Base-by-base conservation (phyloP, 352 stramenopile genomes). In the Globisporangium emineosum region DNA sequence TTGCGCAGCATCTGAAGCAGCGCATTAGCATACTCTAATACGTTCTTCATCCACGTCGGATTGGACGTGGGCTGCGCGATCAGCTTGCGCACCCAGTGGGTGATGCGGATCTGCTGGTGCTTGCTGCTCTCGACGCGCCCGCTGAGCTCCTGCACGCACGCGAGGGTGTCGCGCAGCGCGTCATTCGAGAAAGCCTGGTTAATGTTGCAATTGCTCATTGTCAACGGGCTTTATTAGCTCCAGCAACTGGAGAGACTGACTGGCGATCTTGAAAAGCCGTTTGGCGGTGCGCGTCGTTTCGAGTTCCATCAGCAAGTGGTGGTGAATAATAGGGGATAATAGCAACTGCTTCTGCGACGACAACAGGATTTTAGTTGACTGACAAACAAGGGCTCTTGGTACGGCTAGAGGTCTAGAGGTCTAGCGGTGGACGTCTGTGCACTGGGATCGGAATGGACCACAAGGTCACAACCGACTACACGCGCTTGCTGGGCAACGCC, bases 391-490 rank as follows among this genome's bases (percentile, higher is more conserved):
- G 12, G 32, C 32, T 9, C 32, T 37, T 10, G 32, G 5, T 7
- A 37, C 32, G 32, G 9, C 32, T 13, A n/a, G n/a, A n/a, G n/a
- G n/a, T n/a, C n/a, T n/a, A n/a, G n/a, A n/a, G n/a, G n/a, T n/a
- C n/a, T n/a, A n/a, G n/a, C n/a, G n/a, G n/a, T n/a, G n/a, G n/a
- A n/a, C n/a, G n/a, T n/a, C n/a, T n/a, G n/a, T n/a, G n/a, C n/a
- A n/a, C n/a, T n/a, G 33, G 33, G 13, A 13, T 27, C 49, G 35
- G 12, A n/a, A 94, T 94, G 86, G 86, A 91, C 67, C 86, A 94
- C 73, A 94, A 90, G 65, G 81, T 94, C 70, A 91, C 85, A 52
- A 92, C 82, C 10, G 86, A 94, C 68, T 94, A 94, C 75, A 94
- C 86, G 29, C 80, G 86, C 33, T 67, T 90, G 64, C 76, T 89